Evolutionary conservation across 805 yeast genomes (phyloP).

Genomic region (Saccharomycopsis microspora): DNA sequence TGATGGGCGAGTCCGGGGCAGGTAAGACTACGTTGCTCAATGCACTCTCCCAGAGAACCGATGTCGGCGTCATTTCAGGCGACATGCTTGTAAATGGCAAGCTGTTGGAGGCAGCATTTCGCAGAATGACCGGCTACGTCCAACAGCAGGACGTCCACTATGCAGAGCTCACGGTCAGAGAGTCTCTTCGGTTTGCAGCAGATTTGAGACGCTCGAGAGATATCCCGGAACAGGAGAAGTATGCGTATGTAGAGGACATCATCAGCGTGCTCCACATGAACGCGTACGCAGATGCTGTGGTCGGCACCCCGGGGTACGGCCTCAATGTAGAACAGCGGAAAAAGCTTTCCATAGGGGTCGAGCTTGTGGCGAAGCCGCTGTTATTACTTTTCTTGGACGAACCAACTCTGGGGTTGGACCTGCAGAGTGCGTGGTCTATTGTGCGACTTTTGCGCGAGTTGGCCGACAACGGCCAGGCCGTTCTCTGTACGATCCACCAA

Average conservation of each 20-base stretch:
- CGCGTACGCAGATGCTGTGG: conserved; percentile 41
- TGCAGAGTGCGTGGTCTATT: conserved; percentile 46
- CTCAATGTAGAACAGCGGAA: conserved; percentile 45
- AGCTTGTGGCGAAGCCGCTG: conserved; percentile 43
- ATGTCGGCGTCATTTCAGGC: conserved; percentile 47
- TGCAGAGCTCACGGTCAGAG: conserved; percentile 39
- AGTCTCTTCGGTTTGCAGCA: conserved; percentile 42
- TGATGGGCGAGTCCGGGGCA: conserved; percentile 56
- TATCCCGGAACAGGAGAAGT: conserved; percentile 32
- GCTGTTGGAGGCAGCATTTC: conserved; percentile 36
- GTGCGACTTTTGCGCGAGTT: conserved; percentile 32
- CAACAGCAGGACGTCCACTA: conserved; percentile 51
- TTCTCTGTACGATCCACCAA: conserved; percentile 44
- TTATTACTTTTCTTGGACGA: conserved; percentile 45
- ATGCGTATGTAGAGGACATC: conserved; percentile 40
- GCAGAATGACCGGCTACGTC: conserved; percentile 45
- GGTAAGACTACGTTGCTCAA: conserved; percentile 49
- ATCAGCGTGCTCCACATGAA: conserved; percentile 40
- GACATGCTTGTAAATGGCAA: conserved; percentile 46
- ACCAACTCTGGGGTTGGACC: conserved; percentile 50
- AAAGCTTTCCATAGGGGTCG: conserved; percentile 43
- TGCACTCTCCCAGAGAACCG: conserved; percentile 40
- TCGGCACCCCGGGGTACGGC: conserved; percentile 35
- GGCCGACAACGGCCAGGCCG: conserved; percentile 38
- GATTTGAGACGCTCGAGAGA: conserved; percentile 32